A percentile compares a stretch with the other conserved stretches of the same genome.
These are phyloP conservation scores for Cladosporium velox DNA, from an alignment of 2,329 filamentous ascomycete genomes.

Conservation along the genomic window DNA sequence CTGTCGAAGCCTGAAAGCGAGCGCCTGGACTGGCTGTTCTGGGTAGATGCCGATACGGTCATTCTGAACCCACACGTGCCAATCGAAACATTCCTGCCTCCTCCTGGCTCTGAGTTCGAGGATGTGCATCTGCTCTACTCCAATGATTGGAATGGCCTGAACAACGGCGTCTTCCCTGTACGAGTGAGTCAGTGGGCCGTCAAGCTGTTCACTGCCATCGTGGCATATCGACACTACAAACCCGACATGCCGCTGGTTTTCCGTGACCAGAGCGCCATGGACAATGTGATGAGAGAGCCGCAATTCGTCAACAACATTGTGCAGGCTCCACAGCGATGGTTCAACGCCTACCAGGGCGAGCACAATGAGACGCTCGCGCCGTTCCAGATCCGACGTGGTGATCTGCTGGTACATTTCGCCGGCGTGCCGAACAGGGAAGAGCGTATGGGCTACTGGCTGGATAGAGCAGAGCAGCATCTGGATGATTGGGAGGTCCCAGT, in stretches of 20 bases:
- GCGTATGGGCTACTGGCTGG: slow-evolving; percentile 43
- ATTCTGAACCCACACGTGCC: slow-evolving; percentile 48
- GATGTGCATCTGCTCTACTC: slow-evolving; percentile 42
- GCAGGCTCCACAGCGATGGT: slow-evolving; percentile 46
- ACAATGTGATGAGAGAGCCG: slow-evolving; percentile 38
- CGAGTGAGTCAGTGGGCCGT: slow-evolving; percentile 44
- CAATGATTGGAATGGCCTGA: slow-evolving; percentile 46
- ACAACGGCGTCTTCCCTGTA: slow-evolving; percentile 48
- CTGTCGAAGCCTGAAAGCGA: slow-evolving; percentile 42
- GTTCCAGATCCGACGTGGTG: slow-evolving; percentile 43
- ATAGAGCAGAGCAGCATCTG: slow-evolving; percentile 40
- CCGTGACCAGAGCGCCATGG: slow-evolving; percentile 47
- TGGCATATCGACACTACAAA: slow-evolving; percentile 43
- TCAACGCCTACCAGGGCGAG: slow-evolving; percentile 47
- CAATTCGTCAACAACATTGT: slow-evolving; percentile 39
- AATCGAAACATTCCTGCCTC: slow-evolving; percentile 44
- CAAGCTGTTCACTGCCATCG: slow-evolving; percentile 42
- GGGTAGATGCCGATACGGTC: slow-evolving; percentile 49
- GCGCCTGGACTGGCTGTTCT: slow-evolving; percentile 47
- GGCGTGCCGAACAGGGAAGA: slow-evolving; percentile 39
- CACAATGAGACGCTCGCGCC: slow-evolving; percentile 41
- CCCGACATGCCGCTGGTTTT: slow-evolving; percentile 41
- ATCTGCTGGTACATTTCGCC: slow-evolving; percentile 49
- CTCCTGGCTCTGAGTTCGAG: slow-evolving; percentile 36
- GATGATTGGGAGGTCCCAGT: slow-evolving; percentile 44